Evolutionary conservation across 192 early-diverging fungal genomes (phyloP), one percentile per base, ranked within the genome.

Genomic region (Backusella mclennaniae): DNA sequence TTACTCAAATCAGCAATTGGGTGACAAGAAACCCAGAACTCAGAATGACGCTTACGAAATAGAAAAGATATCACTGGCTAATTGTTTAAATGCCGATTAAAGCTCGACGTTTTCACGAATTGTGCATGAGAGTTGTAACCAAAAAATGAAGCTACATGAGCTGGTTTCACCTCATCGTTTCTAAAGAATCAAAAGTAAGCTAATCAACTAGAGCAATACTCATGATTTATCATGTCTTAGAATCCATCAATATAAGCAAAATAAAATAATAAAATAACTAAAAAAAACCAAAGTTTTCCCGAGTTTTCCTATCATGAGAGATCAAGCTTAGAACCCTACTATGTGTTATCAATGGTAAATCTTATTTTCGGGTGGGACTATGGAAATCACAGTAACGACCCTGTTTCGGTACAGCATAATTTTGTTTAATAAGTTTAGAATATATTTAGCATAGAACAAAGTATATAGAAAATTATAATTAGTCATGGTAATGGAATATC

Each of bases 1-100:
- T 63, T 63, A 63, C 56, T 63, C 56, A 63, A 63, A 63, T 29
- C 56, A 63, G 12, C 12, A 63, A 63, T 63, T 63, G 56, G 56
- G 26, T 63, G 23, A 29, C 23, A 63, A 11, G 23, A 63, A 63
- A 63, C 56, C 23, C 56, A 63, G 56, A 63, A 63, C 56, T 29
- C 56, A 63, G 56, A 63, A 63, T 63, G 56, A 63, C 23, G 56
- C 56, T 63, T 63, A 63, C 56, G 26, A 63, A 63, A 29, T 14
- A 29, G 21, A 63, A 63, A 63, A 63, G 2, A 29, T 29, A 29
- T 63, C 8, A 63, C 56, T 63, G 23, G 56, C 21, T 63, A 63
- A 1, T 63, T 11, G 23, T 63, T 63, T 29, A 63, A 63, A 63
- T 29, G 23, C 23, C 7, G 56, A 63, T 29, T 63, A 26, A 63